Evolutionary conservation across 2,329 filamentous ascomycete genomes (phyloP), one percentile per base, ranked within the genome.

Genomic region (Dichotomopilus funicola): DNA sequence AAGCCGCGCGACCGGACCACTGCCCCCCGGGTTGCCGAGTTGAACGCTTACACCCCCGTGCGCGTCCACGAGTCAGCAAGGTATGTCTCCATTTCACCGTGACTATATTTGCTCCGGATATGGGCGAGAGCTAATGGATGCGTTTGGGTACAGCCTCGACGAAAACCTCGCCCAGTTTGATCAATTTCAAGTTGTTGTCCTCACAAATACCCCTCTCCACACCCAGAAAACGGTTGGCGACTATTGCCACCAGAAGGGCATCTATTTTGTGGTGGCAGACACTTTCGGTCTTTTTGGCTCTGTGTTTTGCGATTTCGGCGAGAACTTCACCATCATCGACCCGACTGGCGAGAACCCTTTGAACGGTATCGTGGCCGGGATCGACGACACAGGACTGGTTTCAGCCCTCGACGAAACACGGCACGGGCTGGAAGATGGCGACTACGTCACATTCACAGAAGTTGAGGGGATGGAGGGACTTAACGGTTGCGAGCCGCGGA

Each of bases 301-400:
- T 62, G 88, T 99, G 63, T 99, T 99, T 75, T 96, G 91, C 66
- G 94, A 99, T 68, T 99, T 99, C 68, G 94, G 94, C 63, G 85
- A 92, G 67, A 89, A 94, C 66, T 99, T 99, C 72, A 90, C 89
- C 5, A 84, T 94, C 53, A 86, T 90, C 61, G 94, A 99, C 67
- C 76, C 91, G 4, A 97, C 88, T 11, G 94, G 94, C 64, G 94
- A 99, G 74, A 89, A 89, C 59, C 87, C 89, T 5, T 76, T 89
- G 36, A 90, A 78, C 67, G 94, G 94, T 31, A 99, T 99, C 60
- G 81, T 99, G 53, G 92, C 92, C 44, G 87, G 81, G 53, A 94
- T 99, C 64, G 85, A 95, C 65, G 88, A 94, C 59, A 88, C 94
- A 45, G 94, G 94, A 19, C 70, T 96, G 49, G 92, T 99, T 3